Evolutionary conservation across 1,284 basidiomycete species (phyloP).

Genomic region (Cryptococcus maquisensis): DNA sequence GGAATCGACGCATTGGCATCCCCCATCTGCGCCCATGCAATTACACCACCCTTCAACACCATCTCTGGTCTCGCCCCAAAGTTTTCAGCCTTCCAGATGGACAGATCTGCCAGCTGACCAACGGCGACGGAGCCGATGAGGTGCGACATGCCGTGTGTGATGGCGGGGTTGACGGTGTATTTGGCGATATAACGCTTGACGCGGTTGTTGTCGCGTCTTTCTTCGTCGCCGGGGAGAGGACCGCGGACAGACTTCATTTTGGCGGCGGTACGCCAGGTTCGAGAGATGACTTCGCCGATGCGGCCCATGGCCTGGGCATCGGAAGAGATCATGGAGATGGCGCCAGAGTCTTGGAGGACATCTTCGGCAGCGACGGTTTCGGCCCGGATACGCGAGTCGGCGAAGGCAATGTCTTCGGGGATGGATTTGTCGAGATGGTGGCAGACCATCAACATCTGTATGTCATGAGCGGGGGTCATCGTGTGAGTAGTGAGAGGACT

Average conservation of each 20-base stretch:
- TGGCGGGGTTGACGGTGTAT: slow-evolving; percentile 96
- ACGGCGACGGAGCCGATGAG: slow-evolving; percentile 77
- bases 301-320: slow-evolving; percentile 98
- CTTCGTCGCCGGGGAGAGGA: slow-evolving; percentile 65
- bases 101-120: slow-evolving; percentile 86
- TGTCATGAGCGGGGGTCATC: not conserved
- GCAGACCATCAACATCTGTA: slow-evolving; percentile 88
- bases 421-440: slow-evolving; percentile 86
- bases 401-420: slow-evolving; percentile 91
- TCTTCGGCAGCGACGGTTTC: slow-evolving; percentile 99
- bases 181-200: slow-evolving; percentile 96
- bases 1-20: slow-evolving; percentile 92
- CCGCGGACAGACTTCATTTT: slow-evolving; percentile 85
- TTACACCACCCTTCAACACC: slow-evolving; percentile 91
- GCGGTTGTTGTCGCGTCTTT: slow-evolving; percentile 79
- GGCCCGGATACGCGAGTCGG: slow-evolving; percentile 92
- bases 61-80: slow-evolving; percentile 90
- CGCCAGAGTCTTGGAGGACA: slow-evolving; percentile 87
- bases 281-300: slow-evolving; percentile 86
- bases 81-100: slow-evolving; percentile 87
- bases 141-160: slow-evolving; percentile 88
- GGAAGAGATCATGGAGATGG: slow-evolving; percentile 92
- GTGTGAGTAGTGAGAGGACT: slow-evolving; percentile 30
- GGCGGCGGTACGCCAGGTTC: slow-evolving; percentile 95
- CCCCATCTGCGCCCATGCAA: slow-evolving; percentile 86